Evolutionary conservation across 1,284 basidiomycete genomes (phyloP), one percentile per base, ranked within the genome.

Genomic region (Volvariella surrecta): DNA sequence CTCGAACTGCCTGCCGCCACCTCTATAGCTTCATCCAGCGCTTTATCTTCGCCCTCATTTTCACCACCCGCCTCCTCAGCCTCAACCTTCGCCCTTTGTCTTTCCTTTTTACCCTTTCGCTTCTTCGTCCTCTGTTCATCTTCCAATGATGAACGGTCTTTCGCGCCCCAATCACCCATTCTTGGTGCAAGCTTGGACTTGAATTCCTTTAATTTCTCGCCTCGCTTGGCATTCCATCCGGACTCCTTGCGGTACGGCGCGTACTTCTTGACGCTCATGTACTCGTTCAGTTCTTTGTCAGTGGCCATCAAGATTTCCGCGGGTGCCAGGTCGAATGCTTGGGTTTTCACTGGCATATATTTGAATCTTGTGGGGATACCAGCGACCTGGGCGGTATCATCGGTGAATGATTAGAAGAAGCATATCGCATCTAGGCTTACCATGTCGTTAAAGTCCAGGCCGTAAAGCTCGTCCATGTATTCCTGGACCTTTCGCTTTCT

Each of bases 391-490:
- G 43, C 19, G 18, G 34, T 39, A 20, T 38, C 16, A 10, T 13
- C 39, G 28, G 50, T 40, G 48, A 34, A 39, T 35, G 22, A 28
- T 40, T 48, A 45, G 40, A 40, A 32, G 45, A 30, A 18, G 46
- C 18, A 38, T 16, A 42, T 39, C 20, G 35, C 44, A 32, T 30
- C 15, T 16, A 44, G 32, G 17, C 83, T 54, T 50, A 93, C 91
- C 71, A 96, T 78, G 59, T 97, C 94, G 63, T 98, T 97, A 68
- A 97, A 96, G 52, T 97, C 93, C 15, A 98, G 72, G 21, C 72
- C 79, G 59, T 92, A 87, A 42, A 98, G 73, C 58, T 93, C 88
- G 49, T 94, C 88, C 80, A 97, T 87, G 53, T 94, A 89, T 54
- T 88, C 73, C 81, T 7, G 56, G 59, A n/a, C 63, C 67, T 32